These are phyloP conservation scores for Articulospora tetracladia DNA, from an alignment of 495 filamentous ascomycete genomes.

Conservation along the genomic window DNA sequence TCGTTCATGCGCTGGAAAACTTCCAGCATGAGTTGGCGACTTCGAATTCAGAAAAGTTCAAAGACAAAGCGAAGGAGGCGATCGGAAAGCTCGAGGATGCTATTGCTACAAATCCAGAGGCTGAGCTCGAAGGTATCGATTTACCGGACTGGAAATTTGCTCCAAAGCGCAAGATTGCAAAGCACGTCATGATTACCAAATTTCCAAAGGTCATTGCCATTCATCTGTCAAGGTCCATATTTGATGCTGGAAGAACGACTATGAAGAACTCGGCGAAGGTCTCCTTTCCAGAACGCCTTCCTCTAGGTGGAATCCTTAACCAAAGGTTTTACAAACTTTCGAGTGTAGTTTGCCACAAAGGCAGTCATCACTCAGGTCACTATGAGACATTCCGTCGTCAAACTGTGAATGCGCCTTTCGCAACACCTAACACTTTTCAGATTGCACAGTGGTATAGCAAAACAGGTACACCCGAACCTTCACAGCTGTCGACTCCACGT, in stretches of 20 bases:
- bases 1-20: constrained; percentile 67
- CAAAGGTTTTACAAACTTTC: constrained; percentile 80
- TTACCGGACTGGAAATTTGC: constrained; percentile 70
- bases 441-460: constrained; percentile 65
- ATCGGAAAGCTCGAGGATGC: constrained; percentile 55
- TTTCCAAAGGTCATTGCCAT: constrained; percentile 89
- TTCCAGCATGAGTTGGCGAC: constrained; percentile 41
- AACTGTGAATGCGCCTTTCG: constrained; percentile 67
- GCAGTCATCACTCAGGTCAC: constrained; percentile 92
- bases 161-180: constrained; percentile 79
- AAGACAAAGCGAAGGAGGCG: constrained; percentile 47
- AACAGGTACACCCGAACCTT: constrained; percentile 30
- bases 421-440: constrained; percentile 75
- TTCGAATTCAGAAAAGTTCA: constrained; percentile 32
- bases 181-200: constrained; percentile 75
- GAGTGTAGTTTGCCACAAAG: constrained; percentile 88
- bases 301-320: constrained; percentile 74
- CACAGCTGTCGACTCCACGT: constrained; percentile 37
- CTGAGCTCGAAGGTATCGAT: constrained; percentile 54
- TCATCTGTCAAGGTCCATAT: constrained; percentile 91
- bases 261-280: constrained; percentile 95
- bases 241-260: constrained; percentile 65
- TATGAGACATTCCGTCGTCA: constrained; percentile 98
- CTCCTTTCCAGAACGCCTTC: constrained; percentile 78
- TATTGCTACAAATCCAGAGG: constrained; percentile 74